A percentile compares a stretch with the other conserved stretches of the same genome.
Evolutionary conservation across 2,329 filamentous ascomycete species (phyloP).

Genomic region (Sphaerostilbella broomeana): DNA sequence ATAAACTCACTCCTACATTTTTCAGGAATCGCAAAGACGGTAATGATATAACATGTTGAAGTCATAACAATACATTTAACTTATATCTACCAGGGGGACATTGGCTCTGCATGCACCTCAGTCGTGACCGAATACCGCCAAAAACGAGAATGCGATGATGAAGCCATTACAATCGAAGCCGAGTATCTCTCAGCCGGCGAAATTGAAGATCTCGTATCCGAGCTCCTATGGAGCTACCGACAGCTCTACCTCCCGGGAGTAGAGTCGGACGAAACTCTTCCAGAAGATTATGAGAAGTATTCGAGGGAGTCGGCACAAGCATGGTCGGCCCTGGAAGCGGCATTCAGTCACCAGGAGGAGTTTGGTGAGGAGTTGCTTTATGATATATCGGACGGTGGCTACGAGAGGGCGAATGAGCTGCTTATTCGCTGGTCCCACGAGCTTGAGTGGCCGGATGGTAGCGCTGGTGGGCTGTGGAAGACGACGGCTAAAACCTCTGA

Average conservation of each 20-base stretch:
- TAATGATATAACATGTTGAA: constrained; percentile 2
- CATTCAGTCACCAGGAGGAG: constrained; percentile 24
- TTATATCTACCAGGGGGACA: constrained; percentile 19
- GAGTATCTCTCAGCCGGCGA: constrained; percentile 25
- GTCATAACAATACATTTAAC: not conserved
- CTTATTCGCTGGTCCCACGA: constrained; percentile 24
- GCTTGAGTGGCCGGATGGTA: constrained; percentile 26
- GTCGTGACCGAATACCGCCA: constrained; percentile 30
- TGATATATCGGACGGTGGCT: constrained; percentile 23
- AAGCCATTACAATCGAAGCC: constrained; percentile 25
- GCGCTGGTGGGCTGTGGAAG: constrained; percentile 22
- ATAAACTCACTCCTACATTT: constrained; percentile 31
- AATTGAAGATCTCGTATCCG: constrained; percentile 23
- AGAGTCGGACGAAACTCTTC: constrained; percentile 16
- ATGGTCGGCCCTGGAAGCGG: constrained; percentile 32
- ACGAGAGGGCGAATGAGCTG: constrained; percentile 19
- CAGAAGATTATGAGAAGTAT: constrained; percentile 21
- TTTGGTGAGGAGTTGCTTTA: constrained; percentile 19
- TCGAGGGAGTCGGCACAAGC: constrained; percentile 32
- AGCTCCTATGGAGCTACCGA: constrained; percentile 28
- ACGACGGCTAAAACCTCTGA: constrained; percentile 24
- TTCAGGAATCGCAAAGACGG: constrained; percentile 23
- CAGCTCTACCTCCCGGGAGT: constrained; percentile 22
- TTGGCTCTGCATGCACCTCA: constrained; percentile 28
- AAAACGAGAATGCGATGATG: constrained; percentile 19